Percentiles rank a stretch among this genome's conserved stretches.
Conservation (phyloP, 2,329 filamentous ascomycete species). For the Triangularia setosa region DNA sequence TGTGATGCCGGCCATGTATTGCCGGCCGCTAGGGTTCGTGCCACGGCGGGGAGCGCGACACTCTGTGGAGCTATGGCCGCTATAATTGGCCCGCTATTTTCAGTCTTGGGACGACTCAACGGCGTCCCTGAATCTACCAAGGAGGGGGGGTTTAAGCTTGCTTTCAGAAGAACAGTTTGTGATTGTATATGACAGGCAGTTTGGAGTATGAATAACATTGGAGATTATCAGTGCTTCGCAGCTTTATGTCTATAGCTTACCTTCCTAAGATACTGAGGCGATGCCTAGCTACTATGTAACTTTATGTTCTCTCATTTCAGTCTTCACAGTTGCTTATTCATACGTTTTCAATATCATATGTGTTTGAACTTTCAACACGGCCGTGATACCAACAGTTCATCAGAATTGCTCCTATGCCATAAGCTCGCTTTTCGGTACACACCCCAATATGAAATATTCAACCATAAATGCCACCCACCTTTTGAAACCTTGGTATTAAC, state of each 20-base stretch:
- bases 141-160: background rate
- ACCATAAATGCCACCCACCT: background rate
- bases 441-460: background rate
- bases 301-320: too few species aligned
- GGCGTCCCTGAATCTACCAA: background rate
- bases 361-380: too few species aligned
- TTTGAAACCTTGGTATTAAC: background rate
- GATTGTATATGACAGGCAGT: too few species aligned
- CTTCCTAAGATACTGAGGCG: too few species aligned
- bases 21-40: conserved; percentile 2
- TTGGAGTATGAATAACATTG: too few species aligned
- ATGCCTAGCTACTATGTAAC: too few species aligned
- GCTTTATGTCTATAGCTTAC: too few species aligned
- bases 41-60: background rate
- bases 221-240: too few species aligned
- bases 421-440: background rate
- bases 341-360: too few species aligned
- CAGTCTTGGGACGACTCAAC: background rate
- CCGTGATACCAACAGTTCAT: too few species aligned
- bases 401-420: background rate
- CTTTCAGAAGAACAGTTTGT: too few species aligned
- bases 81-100: conserved; percentile 11
- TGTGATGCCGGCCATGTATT: background rate
- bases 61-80: conserved; percentile 14
- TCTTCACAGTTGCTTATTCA: too few species aligned